A percentile compares a stretch with the other conserved stretches of the same genome.
Evolutionary conservation across 345 rosid species (phyloP).

Genomic region (Hibiscus tridactylites): DNA sequence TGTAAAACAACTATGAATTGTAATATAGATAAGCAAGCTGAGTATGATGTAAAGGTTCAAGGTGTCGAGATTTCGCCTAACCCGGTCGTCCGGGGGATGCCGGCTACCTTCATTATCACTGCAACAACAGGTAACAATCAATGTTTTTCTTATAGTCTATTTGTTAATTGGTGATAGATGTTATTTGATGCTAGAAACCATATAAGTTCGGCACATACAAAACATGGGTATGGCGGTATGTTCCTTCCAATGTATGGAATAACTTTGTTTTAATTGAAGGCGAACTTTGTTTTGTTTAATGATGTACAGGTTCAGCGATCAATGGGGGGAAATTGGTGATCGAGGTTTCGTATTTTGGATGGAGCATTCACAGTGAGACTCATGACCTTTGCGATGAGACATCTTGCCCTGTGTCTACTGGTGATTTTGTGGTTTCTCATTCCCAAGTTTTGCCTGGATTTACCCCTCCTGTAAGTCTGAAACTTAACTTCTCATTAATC

Average conservation of each 20-base stretch:
- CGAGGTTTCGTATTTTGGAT: conserved; percentile 82
- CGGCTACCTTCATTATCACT: conserved; percentile 61
- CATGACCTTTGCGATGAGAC: conserved; percentile 86
- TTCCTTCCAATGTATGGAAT: too few relatives aligned
- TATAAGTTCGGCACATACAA: too few relatives aligned
- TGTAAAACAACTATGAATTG: not conserved
- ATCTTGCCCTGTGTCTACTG: conserved; percentile 64
- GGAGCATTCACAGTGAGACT: conserved; percentile 69
- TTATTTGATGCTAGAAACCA: too few relatives aligned
- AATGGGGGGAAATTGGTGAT: conserved; percentile 67
- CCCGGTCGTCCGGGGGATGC: conserved; percentile 47
- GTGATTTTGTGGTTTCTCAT: conserved; percentile 71
- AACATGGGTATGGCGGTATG: too few relatives aligned
- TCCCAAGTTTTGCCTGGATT: conserved; percentile 73
- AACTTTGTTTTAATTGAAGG: not conserved
- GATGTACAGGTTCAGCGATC: conserved; percentile 34
- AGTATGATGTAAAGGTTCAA: conserved; percentile 48
- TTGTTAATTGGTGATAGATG: not conserved
- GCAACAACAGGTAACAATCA: conserved; percentile 43
- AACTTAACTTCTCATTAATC: not conserved
- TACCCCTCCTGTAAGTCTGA: conserved; percentile 81
- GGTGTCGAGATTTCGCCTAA: conserved; percentile 62
- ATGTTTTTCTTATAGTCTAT: not conserved
- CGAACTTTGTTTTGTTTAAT: not conserved
- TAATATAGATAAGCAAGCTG: conserved; percentile 43